phyloP scores from a whole-genome alignment of 345 rosid genomes.

The Ailanthus altissimus region DNA sequence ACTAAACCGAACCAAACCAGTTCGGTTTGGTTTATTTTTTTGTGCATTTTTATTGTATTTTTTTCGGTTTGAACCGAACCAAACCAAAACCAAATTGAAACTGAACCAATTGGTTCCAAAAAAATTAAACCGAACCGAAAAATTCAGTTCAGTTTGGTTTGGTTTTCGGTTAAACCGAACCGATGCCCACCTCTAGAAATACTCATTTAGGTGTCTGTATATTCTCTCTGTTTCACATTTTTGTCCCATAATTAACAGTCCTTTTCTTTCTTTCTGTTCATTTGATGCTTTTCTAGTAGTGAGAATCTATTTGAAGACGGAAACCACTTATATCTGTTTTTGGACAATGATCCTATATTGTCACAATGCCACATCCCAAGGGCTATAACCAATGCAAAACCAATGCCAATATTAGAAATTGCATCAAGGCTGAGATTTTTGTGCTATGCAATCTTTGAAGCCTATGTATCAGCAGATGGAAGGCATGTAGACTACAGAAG shows the following conservation, averaged over 20 bases:
- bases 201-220: not conserved
- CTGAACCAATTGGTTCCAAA: no score
- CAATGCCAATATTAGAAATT: conserved; percentile 65
- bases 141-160: no score
- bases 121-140: no score
- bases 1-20: no score
- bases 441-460: conserved; percentile 68
- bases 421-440: conserved; percentile 68
- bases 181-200: no score
- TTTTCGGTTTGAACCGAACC: no score
- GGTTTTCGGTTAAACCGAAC: no score
- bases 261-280: not conserved
- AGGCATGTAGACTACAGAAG: conserved; percentile 85
- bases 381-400: conserved; percentile 76
- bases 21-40: no score
- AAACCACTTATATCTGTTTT: conserved; percentile 73
- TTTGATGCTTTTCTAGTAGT: conserved; percentile 39
- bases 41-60: no score
- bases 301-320: conserved; percentile 90
- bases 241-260: not conserved
- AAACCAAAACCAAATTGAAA: no score
- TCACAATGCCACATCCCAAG: conserved; percentile 79
- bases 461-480: conserved; percentile 74
- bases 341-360: conserved; percentile 70
- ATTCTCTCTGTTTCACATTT: conserved; percentile 18